Evolutionary conservation across 129 eudicot genomes (phyloP).

Genomic region (carrot (Daucus carota)): DNA sequence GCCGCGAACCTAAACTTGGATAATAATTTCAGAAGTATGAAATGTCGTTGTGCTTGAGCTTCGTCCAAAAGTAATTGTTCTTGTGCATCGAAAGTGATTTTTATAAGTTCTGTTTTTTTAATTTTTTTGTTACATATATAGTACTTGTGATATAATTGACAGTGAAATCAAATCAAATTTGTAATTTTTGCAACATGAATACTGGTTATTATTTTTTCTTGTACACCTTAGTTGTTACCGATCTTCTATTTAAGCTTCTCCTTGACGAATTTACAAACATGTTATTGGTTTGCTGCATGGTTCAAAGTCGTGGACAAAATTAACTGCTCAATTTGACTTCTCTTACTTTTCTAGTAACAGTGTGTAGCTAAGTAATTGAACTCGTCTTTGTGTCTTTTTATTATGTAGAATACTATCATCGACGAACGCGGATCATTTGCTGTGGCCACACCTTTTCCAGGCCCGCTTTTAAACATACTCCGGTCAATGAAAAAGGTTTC

Average conservation of each 20-base stretch:
- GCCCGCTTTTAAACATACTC: constrained; percentile 61
- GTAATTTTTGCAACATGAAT: neutral
- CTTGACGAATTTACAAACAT: neutral
- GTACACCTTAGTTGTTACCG: neutral
- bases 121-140: neutral
- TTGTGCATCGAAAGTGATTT: neutral
- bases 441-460: constrained; percentile 71
- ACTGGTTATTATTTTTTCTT: neutral
- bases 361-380: neutral
- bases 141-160: neutral
- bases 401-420: constrained; percentile 59
- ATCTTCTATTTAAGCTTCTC: neutral
- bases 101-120: neutral
- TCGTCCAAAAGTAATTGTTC: neutral
- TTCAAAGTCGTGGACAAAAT: neutral
- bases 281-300: constrained; percentile 9
- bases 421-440: constrained; percentile 91
- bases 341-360: neutral
- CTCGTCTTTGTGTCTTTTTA: constrained; percentile 19
- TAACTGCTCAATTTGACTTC: neutral
- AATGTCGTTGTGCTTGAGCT: neutral
- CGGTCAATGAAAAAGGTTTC: constrained; percentile 60
- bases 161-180: neutral
- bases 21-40: no score
- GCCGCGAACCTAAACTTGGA: neutral